Percentiles rank a stretch among this genome's conserved stretches.
These are phyloP conservation scores for Leptographium wingfieldii DNA, from an alignment of 2,329 filamentous ascomycete species.

Conservation along the genomic window DNA sequence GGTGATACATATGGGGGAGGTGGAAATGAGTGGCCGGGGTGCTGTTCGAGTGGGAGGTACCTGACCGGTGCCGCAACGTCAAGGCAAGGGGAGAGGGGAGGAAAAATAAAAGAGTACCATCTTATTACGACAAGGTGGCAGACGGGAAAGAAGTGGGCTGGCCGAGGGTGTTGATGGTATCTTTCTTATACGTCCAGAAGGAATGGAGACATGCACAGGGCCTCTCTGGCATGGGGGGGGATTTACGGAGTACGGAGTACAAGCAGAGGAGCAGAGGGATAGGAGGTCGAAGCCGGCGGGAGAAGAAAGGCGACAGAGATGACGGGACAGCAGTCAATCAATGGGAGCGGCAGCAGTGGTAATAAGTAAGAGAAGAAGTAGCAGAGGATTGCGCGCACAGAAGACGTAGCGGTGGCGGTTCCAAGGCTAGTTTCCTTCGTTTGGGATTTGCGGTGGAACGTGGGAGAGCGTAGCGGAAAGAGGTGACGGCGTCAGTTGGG, in stretches of 20 bases:
- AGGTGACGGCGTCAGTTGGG: not conserved
- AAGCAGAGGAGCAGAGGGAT: not conserved
- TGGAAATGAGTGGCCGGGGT: constrained; percentile 11
- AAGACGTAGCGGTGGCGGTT: not conserved
- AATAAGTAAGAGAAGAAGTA: not conserved
- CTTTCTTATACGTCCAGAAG: too few species aligned
- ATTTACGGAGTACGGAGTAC: not conserved
- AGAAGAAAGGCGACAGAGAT: not conserved
- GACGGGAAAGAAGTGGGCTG: not conserved
- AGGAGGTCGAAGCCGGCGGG: too few species aligned
- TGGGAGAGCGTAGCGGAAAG: constrained; percentile 4
- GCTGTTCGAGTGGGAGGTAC: constrained; percentile 5
- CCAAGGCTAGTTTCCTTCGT: constrained; percentile 3
- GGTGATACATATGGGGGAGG: constrained; percentile 3
- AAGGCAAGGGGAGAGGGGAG: not conserved
- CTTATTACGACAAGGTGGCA: not conserved
- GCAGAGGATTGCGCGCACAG: not conserved
- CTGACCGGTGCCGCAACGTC: constrained; percentile 1
- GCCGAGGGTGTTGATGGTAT: too few species aligned
- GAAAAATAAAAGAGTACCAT: not conserved
- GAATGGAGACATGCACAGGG: too few species aligned
- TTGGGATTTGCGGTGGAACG: constrained; percentile 7
- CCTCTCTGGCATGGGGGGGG: too few species aligned
- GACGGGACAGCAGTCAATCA: not conserved
- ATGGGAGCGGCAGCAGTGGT: not conserved